Base-by-base conservation (phyloP, 495 filamentous ascomycete genomes). In the Aspergillus sparsus region DNA sequence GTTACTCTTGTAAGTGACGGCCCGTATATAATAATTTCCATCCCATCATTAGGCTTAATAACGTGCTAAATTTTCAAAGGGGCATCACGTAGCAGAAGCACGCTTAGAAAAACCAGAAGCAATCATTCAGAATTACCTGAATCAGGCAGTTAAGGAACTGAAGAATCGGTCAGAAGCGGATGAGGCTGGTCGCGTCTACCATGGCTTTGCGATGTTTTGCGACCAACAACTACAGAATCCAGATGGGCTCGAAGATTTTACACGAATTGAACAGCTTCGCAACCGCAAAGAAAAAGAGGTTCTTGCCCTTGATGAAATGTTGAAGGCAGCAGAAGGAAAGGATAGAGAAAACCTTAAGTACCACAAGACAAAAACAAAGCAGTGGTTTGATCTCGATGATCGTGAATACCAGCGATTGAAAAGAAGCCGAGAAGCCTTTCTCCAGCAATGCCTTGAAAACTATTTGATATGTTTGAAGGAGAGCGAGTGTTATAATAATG, bases 181-280 rank as follows among this genome's bases (percentile, higher is more conserved):
- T 62, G 87, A 90, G 54, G 90, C 93, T 7, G 92, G 93, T 6
- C 82, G 89, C 65, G 95, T 97, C 8, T 97, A 89, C 65, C 91
- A 97, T 69, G 89, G 94, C 62, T 98, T 97, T 71, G 94, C 94
- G 54, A 84, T 85, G 54, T 99, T 97, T 66, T 99, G 94, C 68
- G 93, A 99, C 69, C 86, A 89, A 62, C 94, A 98, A 68, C 77
- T 98, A 11, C 86, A 95, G 59, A 93, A 92, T 67, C 82, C 86
- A 2, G 91, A 93, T 53, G 85, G 86, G 53, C 74, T 91, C 16
- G 92, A 97, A 68, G 94, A 99, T 62, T 85, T 95, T 60, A 82
- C 85, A 46, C 88, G 94, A 12, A 81, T 96, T 37, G 80, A 90
- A 66, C 90, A 86, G 63, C 78, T 98, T 31, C 87, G 88, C 63